Base-by-base conservation (phyloP, 208 protist species). In the Angomonas deanei region DNA sequence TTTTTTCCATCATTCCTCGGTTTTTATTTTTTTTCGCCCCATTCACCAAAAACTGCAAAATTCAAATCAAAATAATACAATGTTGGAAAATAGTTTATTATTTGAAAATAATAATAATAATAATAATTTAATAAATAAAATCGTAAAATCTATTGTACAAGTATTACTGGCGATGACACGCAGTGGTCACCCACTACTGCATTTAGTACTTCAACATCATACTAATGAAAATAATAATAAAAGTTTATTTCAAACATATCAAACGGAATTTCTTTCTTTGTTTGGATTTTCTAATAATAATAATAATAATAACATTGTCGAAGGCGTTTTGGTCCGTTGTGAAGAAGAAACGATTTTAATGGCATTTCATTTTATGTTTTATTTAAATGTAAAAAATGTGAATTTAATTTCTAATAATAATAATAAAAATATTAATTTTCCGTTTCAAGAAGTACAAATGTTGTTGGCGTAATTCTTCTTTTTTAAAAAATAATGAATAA, bases 321-420 rank as follows among this genome's bases (percentile, higher is more conserved):
- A 39, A 3, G 84, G 84, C 24, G 80, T 91, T n/a, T 57, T 91
- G 56, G 46, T 53, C 42, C 68, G 74, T 26, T 91, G 84, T 58
- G 64, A 60, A 6, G 36, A 55, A 13, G 32, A 38, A 8, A 84
- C 80, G 27, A 63, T 80, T 33, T 64, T 73, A 5, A 60, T 91
- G 23, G 84, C 78, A 19, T 73, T 71, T 21, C 69, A 86, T 59
- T 50, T 67, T 3, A 33, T 91, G n/a, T 84, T 84, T 48, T 91
- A 88, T 64, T 48, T 86, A 0, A 64, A 67, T 17, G 70, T 58
- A 11, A 39, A 48, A 21, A 58, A 60, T 1, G 52, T 3, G 27
- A 34, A 64, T 34, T 42, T 26, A 30, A 19, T 15, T 5, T n/a
- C 21, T 5, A 59, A 34, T 10, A 34, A 59, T 59, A 34, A 39